Evolutionary conservation across 257 asterid genomes (phyloP), one percentile per base, ranked within the genome.

Genomic region (Nicotiana sylvestris): DNA sequence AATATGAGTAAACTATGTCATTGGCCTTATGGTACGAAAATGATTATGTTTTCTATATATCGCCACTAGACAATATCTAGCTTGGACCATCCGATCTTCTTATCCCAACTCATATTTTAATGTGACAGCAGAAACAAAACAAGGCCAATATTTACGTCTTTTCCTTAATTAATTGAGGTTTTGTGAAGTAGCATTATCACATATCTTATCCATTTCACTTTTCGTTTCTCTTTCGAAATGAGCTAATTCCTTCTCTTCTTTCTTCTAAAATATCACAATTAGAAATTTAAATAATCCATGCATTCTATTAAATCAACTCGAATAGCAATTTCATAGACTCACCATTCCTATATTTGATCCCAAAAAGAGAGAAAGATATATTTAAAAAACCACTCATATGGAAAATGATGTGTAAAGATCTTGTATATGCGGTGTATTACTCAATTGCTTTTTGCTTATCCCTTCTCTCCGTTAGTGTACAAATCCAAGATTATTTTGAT

Each of bases 141-240:
- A 21, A 21, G 21, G 21, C 16, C 62, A 74, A 74, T 49, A 49
- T 15, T 6, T 76, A 76, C 3, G 46, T 29, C 64, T 51, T 51
- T 76, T 76, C 29, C 16, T 76, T 51, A 6, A 76, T 76, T 76
- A 49, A 8, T 76, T 51, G 32, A 5, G 9, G 6, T 3, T 74
- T 74, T 6, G 80, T 76, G 29, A 76, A 76, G 16, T 49, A 15
- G 17, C 64, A 76, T 51, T 74, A 76, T 76, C 43, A 76, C 64
- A 4, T 15, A 76, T 7, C 1, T 51, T 74, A 25, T 49, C 62
- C 35, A 49, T 74, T 51, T 51, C 17, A 11, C 80, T 51, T 46
- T 4, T 46, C 60, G 3, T 5, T 21, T 25, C 79, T 25, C 39
- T 51, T 65, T 51, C 29, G 64, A 76, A 32, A 39, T 29, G 64